Base-by-base conservation (phyloP, 192 early-diverging fungal species). In the Diversispora epigaea region DNA sequence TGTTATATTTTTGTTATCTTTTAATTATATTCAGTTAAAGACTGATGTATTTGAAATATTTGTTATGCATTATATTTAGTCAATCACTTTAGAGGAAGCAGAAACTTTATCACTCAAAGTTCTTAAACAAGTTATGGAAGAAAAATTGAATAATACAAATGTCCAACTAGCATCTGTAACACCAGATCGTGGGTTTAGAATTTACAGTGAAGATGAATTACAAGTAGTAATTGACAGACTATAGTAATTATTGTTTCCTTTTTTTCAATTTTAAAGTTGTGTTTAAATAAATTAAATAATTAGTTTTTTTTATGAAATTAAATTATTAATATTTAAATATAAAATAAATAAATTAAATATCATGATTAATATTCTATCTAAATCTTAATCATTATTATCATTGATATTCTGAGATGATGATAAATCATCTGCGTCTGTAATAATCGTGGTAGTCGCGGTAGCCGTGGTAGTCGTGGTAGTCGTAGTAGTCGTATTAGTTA, bases 111-210 rank as follows among this genome's bases (percentile, higher is more conserved):
- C 96, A 22, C 88, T 99, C 49, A 98, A 96, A 87, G 94, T 98
- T 17, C 84, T 99, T 47, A 99, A 99, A 88, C 91, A 95, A 78
- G 98, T 99, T 21, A 99, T 99, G 96, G 98, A 99, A 81, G 98
- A 99, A 84, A 99, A 99, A 84, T 87, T 99, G 47, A 96, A 89
- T 81, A 90, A 91, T 71, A 90, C 90, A 11, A 99, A 99, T 81
- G 95, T 99, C 10, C 92, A 99, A 84, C 79, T 99, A 41, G 95
- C 95, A 4, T 88, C 93, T 49, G 93, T 98, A 8, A 97, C 95
- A 41, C 77, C 86, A 43, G 83, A 91, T 57, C 76, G 82, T 0
- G 92, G 94, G 25, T 99, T 92, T 85, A 86, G 83, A 58, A 91
- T 97, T 70, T 90, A 94, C 82, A 77, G 84, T 14, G 89, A 93